Conservation (phyloP, 352 stramenopile species). For the Thalassiosira delicatula region DNA sequence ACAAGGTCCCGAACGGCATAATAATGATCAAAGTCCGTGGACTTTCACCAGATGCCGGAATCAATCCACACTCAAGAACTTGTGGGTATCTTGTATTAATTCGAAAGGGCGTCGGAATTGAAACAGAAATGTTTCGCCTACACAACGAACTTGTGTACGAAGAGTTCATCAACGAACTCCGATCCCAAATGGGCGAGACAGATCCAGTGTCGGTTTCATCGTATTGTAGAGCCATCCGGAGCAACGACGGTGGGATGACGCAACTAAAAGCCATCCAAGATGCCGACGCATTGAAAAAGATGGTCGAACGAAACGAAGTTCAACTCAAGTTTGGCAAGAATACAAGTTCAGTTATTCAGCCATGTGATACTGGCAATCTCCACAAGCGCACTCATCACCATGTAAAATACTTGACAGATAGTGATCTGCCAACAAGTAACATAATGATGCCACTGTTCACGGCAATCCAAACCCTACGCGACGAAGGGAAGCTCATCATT, state of each 20-base stretch:
- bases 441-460: too few relatives aligned
- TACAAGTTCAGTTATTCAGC: not conserved
- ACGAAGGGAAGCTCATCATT: not conserved
- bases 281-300: not conserved
- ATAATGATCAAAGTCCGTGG: not conserved
- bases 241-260: not conserved
- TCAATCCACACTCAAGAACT: not conserved
- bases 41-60: not conserved
- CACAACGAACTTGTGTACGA: not conserved
- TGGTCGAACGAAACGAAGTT: not conserved
- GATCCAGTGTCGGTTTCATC: not conserved
- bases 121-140: not conserved
- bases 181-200: not conserved
- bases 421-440: too few relatives aligned
- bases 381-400: too few relatives aligned
- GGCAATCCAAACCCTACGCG: too few relatives aligned
- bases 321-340: not conserved
- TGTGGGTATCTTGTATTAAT: not conserved
- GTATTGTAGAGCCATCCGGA: not conserved
- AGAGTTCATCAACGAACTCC: not conserved
- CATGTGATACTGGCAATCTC: slow-evolving; percentile 1
- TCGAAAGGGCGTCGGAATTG: not conserved
- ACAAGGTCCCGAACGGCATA: not conserved
- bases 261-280: not conserved
- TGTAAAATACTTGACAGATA: too few relatives aligned